These are phyloP conservation scores for Mycena vitilis DNA, from an alignment of 768 basidiomycete species.

Conservation along the genomic window DNA sequence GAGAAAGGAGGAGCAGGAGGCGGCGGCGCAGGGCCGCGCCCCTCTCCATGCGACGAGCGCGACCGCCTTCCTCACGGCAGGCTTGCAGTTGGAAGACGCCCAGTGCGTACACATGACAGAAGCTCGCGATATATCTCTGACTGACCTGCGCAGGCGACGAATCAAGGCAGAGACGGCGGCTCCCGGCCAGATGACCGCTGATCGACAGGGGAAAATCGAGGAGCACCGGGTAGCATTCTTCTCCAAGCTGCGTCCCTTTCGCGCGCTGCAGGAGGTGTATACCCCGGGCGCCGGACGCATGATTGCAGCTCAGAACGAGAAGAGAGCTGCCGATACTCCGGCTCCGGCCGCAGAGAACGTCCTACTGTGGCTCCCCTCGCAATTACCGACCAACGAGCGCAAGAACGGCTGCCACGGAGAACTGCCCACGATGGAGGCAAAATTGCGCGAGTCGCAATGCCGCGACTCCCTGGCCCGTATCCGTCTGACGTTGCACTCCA, in stretches of 20 bases:
- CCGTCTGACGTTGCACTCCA: conserved; percentile 5
- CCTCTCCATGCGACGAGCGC: not conserved
- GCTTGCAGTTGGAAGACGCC: not conserved
- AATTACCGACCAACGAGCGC: not conserved
- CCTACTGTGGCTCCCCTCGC: not conserved
- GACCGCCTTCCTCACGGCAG: not conserved
- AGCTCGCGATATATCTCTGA: too few relatives aligned
- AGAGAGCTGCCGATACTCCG: not conserved
- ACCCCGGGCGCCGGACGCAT: not conserved
- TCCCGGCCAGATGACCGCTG: not conserved
- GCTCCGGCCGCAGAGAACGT: not conserved
- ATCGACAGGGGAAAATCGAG: conserved; percentile 7
- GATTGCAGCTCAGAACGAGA: not conserved
- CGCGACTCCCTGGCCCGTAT: not conserved
- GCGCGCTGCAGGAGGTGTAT: not conserved
- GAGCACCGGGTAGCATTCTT: not conserved
- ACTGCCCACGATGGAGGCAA: not conserved
- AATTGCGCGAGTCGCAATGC: not conserved
- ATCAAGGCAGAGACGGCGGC: not conserved
- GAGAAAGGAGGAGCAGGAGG: not conserved
- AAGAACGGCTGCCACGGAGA: not conserved
- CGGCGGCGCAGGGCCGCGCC: not conserved
- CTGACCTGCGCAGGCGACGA: not conserved
- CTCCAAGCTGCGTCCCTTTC: not conserved
- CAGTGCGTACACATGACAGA: not conserved